phyloP scores from a whole-genome alignment of 768 basidiomycete genomes.

The Lactifluus hygrophoroides region DNA sequence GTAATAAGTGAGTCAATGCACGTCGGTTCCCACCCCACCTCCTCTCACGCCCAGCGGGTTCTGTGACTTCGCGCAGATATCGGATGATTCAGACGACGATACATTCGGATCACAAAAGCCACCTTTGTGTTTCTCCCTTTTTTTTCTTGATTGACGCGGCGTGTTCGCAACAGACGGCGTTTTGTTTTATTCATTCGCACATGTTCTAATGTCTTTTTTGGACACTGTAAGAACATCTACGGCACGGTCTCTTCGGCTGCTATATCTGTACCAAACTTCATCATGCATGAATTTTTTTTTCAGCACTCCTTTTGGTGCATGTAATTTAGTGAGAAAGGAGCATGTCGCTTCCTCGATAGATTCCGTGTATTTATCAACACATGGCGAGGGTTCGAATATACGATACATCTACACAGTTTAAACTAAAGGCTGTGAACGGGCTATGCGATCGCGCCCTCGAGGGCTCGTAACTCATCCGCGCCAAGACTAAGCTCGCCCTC shows the following conservation, averaged over 20 bases:
- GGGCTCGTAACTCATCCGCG: neutral
- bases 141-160: neutral
- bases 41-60: neutral
- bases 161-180: too few species aligned
- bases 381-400: neutral
- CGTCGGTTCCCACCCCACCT: too few species aligned
- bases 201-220: too few species aligned
- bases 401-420: neutral
- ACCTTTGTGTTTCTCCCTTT: neutral
- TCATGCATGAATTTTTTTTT: neutral
- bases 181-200: too few species aligned
- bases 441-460: conserved; percentile 9
- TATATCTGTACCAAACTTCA: neutral
- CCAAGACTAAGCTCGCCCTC: conserved; percentile 5
- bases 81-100: neutral
- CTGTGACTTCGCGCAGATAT: neutral
- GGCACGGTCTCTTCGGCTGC: neutral
- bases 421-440: neutral
- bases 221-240: neutral
- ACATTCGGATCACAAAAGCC: neutral
- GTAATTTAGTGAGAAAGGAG: neutral
- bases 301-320: neutral
- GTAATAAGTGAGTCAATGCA: neutral
- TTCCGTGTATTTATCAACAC: neutral
- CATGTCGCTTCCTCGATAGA: neutral